Evolutionary conservation across 1,284 basidiomycete species (phyloP).

Genomic region (Sanguinoderma infundibulare): DNA sequence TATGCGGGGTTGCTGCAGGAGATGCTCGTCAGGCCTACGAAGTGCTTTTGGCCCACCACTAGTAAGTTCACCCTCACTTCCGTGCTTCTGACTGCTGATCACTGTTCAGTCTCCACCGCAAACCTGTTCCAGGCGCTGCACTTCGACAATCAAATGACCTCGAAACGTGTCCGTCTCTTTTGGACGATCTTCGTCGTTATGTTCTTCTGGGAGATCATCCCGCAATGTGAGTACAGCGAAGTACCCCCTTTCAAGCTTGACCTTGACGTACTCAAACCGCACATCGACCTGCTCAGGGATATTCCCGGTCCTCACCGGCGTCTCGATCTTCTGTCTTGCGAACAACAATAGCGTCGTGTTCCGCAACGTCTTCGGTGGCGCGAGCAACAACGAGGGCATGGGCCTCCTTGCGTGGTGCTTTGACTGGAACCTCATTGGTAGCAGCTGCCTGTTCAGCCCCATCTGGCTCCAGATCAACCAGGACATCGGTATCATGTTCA

Average conservation of each 20-base stretch:
- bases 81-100: neutral
- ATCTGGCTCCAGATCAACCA: conserved; percentile 39
- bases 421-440: conserved; percentile 52
- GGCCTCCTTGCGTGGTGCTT: conserved; percentile 55
- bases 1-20: conserved; percentile 37
- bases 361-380: conserved; percentile 63
- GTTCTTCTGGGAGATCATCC: conserved; percentile 43
- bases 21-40: conserved; percentile 37
- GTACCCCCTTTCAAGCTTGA: neutral
- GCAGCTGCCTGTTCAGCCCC: conserved; percentile 34
- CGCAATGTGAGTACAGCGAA: conserved; percentile 51
- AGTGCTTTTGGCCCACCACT: conserved; percentile 37
- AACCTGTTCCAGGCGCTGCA: conserved; percentile 39
- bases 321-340: conserved; percentile 64
- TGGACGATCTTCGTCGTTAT: conserved; percentile 35
- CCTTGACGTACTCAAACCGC: neutral
- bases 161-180: conserved; percentile 38
- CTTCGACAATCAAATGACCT: conserved; percentile 38
- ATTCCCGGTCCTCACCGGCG: conserved; percentile 46
- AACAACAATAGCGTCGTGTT: conserved; percentile 50
- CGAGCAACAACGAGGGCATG: conserved; percentile 62
- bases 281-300: conserved; percentile 29
- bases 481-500: conserved; percentile 37
- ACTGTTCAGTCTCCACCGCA: conserved; percentile 30
- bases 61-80: conserved; percentile 23